A percentile compares a stretch with the other conserved stretches of the same genome.
Evolutionary conservation across 2,329 filamentous ascomycete genomes (phyloP).

Genomic region (Thelonectria discophora): DNA sequence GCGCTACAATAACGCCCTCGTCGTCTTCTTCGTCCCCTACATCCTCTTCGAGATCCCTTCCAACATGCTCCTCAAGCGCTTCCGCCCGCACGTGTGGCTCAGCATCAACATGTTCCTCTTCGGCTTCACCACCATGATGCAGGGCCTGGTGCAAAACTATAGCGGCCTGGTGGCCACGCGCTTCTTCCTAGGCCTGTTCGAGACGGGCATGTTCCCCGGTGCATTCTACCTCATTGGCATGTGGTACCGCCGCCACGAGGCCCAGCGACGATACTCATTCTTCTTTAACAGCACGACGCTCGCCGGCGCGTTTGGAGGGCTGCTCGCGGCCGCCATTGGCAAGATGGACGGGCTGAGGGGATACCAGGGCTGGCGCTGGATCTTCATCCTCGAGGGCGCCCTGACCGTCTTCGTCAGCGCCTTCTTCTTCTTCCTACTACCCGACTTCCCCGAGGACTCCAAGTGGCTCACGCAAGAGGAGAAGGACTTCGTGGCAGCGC

Average conservation of each 20-base stretch:
- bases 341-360: slow-evolving; percentile 78
- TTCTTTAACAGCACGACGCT: slow-evolving; percentile 88
- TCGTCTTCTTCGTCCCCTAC: slow-evolving; percentile 86
- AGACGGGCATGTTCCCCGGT: slow-evolving; percentile 75
- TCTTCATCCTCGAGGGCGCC: slow-evolving; percentile 80
- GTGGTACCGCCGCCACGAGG: slow-evolving; percentile 90
- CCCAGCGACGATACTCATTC: slow-evolving; percentile 90
- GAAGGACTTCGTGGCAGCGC: slow-evolving; percentile 69
- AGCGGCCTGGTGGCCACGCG: slow-evolving; percentile 78
- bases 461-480: slow-evolving; percentile 79
- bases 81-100: slow-evolving; percentile 73
- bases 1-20: slow-evolving; percentile 78
- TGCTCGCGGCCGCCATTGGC: slow-evolving; percentile 87
- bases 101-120: slow-evolving; percentile 86
- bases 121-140: slow-evolving; percentile 76
- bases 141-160: slow-evolving; percentile 83
- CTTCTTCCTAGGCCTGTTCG: slow-evolving; percentile 84
- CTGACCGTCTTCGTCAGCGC: slow-evolving; percentile 70
- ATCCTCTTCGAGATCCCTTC: slow-evolving; percentile 76
- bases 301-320: slow-evolving; percentile 84
- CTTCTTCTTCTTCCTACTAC: slow-evolving; percentile 73
- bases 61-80: slow-evolving; percentile 71
- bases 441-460: slow-evolving; percentile 77
- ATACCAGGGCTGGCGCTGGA: slow-evolving; percentile 82
- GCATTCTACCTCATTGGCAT: slow-evolving; percentile 79